A percentile compares a stretch with the other conserved stretches of the same genome.
Evolutionary conservation across 768 basidiomycete species (phyloP).

Genomic region (Cystobasidium ongulense): DNA sequence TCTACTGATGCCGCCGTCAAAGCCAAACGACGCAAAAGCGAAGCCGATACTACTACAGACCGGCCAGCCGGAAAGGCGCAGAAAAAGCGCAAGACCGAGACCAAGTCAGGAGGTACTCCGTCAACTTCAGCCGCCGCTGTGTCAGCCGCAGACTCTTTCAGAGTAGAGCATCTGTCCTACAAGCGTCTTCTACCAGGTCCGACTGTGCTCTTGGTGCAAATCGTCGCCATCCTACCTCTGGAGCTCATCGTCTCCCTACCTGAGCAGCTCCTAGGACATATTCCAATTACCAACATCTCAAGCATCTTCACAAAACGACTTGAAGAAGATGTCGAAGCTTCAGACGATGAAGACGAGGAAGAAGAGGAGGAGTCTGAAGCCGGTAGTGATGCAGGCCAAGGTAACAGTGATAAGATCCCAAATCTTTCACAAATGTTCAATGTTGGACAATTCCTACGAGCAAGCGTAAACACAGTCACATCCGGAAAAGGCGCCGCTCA

Average conservation of each 20-base stretch:
- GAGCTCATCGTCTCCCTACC: constrained; percentile 89
- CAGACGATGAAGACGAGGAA: constrained; percentile 41
- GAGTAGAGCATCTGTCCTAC: constrained; percentile 88
- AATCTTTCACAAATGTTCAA: constrained; percentile 67
- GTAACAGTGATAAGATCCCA: constrained; percentile 48
- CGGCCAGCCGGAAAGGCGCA: neutral
- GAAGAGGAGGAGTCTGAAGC: constrained; percentile 46
- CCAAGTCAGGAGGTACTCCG: neutral
- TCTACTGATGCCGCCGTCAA: neutral
- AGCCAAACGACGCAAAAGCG: constrained; percentile 27
- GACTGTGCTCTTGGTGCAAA: constrained; percentile 79
- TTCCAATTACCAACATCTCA: constrained; percentile 88
- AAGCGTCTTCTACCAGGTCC: constrained; percentile 70
- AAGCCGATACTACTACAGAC: constrained; percentile 35
- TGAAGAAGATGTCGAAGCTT: constrained; percentile 49
- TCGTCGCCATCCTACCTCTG: constrained; percentile 76
- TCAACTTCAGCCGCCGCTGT: constrained; percentile 35
- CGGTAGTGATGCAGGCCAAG: constrained; percentile 19
- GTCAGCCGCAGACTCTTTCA: constrained; percentile 47
- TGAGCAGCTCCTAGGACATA: constrained; percentile 83
- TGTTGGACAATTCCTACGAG: constrained; percentile 77
- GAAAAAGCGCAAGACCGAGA: constrained; percentile 47
- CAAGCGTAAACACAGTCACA: constrained; percentile 54
- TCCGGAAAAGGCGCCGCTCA: constrained; percentile 60
- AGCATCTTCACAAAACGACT: constrained; percentile 64